These are phyloP conservation scores for Verticillium tricorpus DNA, from an alignment of 2,329 filamentous ascomycete species.

Conservation along the genomic window DNA sequence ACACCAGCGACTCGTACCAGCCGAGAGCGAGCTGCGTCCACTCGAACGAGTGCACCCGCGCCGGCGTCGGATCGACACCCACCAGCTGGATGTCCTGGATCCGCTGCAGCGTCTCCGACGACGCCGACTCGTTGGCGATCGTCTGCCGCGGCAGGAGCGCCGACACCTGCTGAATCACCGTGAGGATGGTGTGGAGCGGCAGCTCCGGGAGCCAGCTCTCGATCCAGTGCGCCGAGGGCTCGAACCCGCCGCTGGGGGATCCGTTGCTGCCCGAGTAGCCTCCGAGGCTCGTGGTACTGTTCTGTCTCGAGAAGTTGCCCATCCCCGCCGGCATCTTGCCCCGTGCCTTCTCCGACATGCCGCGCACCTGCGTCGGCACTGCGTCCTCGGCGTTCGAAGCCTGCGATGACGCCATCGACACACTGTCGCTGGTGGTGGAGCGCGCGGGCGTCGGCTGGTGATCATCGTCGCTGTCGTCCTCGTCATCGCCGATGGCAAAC, in stretches of 20 bases:
- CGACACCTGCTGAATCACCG: constrained; percentile 64
- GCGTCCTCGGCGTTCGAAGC: constrained; percentile 68
- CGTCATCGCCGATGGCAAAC: constrained; percentile 88
- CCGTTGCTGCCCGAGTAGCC: constrained; percentile 54
- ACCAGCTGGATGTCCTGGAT: constrained; percentile 60
- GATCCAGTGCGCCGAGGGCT: constrained; percentile 80
- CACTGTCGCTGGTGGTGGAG: constrained; percentile 59
- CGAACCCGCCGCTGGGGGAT: constrained; percentile 60
- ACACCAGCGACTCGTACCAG: constrained; percentile 93
- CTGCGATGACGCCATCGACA: constrained; percentile 64
- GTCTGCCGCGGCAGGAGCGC: constrained; percentile 51
- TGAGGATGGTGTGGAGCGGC: constrained; percentile 81
- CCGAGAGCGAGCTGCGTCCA: constrained; percentile 88
- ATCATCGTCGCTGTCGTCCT: constrained; percentile 51
- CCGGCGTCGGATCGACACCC: constrained; percentile 68
- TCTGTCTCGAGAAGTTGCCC: constrained; percentile 82
- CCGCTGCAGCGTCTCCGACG: constrained; percentile 43
- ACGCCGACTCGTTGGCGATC: constrained; percentile 35
- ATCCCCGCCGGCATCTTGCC: constrained; percentile 90
- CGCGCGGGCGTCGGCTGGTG: constrained; percentile 53
- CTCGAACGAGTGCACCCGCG: constrained; percentile 84
- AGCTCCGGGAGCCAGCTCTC: constrained; percentile 91
- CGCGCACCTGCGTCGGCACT: constrained; percentile 75
- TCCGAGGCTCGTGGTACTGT: constrained; percentile 77
- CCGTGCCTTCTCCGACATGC: constrained; percentile 95